Conservation (phyloP, 305 asterid species). For the Fraxinus dipetala region DNA sequence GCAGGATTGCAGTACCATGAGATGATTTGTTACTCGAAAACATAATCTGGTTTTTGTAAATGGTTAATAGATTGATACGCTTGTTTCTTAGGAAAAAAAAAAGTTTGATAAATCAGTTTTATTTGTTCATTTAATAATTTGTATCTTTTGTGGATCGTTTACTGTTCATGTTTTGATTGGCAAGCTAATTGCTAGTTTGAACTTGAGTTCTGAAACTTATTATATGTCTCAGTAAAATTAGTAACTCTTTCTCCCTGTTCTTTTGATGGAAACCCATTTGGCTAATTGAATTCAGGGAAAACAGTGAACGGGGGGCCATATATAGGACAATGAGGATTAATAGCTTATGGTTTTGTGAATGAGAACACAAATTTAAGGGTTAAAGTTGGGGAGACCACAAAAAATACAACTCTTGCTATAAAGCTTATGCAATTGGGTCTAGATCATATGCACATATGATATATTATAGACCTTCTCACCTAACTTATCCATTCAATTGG, state of each 20-base stretch:
- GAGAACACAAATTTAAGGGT: not conserved
- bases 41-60: not conserved
- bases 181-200: not conserved
- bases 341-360: not conserved
- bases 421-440: not conserved
- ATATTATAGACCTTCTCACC: not conserved
- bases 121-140: not conserved
- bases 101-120: not conserved
- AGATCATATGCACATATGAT: not conserved
- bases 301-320: not conserved
- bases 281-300: not conserved
- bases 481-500: slow-evolving; percentile 2
- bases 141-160: not conserved
- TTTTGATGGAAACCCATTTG: not conserved
- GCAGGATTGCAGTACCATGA: not conserved
- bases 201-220: not conserved
- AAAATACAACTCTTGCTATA: not conserved
- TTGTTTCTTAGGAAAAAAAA: not conserved
- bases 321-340: not conserved
- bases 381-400: not conserved
- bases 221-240: not conserved
- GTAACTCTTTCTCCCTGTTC: not conserved
- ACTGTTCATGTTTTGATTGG: not conserved
- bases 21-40: not conserved
- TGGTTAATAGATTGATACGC: not conserved